Evolutionary conservation across 805 yeast genomes (phyloP).

Genomic region (Scheffersomyces lignosus): DNA sequence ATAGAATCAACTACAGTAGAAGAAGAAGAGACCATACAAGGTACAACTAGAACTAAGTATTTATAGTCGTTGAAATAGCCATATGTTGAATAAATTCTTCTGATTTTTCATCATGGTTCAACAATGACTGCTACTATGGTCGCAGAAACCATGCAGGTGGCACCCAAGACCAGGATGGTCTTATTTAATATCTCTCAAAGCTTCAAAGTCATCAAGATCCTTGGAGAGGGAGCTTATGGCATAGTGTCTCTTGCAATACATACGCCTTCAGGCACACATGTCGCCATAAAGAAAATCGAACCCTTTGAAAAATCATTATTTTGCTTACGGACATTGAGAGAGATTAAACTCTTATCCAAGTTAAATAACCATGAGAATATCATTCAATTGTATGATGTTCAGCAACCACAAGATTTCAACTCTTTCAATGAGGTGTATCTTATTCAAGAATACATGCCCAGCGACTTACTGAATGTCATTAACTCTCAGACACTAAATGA

Average conservation of each 20-base stretch:
- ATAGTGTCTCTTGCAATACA: conserved; percentile 72
- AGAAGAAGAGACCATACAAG: too few relatives aligned
- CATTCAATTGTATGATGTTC: conserved; percentile 63
- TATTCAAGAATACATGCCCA: conserved; percentile 77
- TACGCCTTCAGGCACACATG: conserved; percentile 57
- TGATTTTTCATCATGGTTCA: too few relatives aligned
- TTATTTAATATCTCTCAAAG: conserved; percentile 65
- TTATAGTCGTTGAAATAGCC: too few relatives aligned
- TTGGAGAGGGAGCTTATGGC: conserved; percentile 86
- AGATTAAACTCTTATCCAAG: conserved; percentile 61
- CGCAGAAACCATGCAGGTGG: too few relatives aligned
- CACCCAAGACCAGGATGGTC: too few relatives aligned
- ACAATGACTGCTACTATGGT: too few relatives aligned
- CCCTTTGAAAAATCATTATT: conserved; percentile 68
- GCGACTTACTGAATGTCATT: conserved; percentile 67
- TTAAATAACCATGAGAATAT: conserved; percentile 74
- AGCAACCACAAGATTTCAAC: conserved; percentile 60
- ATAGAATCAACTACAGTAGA: too few relatives aligned
- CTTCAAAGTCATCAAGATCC: conserved; percentile 56
- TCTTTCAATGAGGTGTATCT: conserved; percentile 69
- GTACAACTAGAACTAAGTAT: too few relatives aligned
- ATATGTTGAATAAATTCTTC: too few relatives aligned
- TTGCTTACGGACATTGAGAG: conserved; percentile 70
- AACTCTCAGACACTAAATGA: conserved; percentile 55
- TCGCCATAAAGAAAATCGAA: conserved; percentile 76